Evolutionary conservation across 2,329 filamentous ascomycete species (phyloP), one percentile per base, ranked within the genome.

Genomic region (Beauveria sp.): DNA sequence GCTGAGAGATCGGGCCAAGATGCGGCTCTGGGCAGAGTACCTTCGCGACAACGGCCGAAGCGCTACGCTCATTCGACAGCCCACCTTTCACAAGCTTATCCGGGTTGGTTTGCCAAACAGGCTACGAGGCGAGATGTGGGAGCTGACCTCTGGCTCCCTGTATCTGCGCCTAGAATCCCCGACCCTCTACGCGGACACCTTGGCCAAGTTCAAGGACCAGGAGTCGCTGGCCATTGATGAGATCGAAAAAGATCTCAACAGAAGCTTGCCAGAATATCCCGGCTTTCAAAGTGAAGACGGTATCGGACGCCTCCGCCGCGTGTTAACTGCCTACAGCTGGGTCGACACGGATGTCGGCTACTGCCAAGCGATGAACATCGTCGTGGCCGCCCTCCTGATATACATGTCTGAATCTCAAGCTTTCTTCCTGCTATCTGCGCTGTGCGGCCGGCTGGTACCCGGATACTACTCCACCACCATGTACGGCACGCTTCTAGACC

Each of bases 311-410:
- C 79, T 99, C 64, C 87, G 94, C 63, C 84, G 93, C 62, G 94
- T 99, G 43, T 80, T 99, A 60, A 97, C 93, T 2, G 94, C 94
- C 5, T 99, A 99, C 77, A 97, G 92, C 76, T 99, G 94, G 94
- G 90, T 88, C 54, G 94, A 99, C 69, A 84, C 90, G 58, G 92
- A 97, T 66, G 92, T 99, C 60, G 94, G 94, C 66, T 99, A 99
- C 75, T 99, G 94, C 73, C 94, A 99, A 76, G 94, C 94, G 64
- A 99, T 99, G 94, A 99, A 99, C 74, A 99, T 99, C 67, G 94
- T 99, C 40, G 93, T 97, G 59, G 94, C 94, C 20, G 94, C 94
- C n/a, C 79, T 99, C 62, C 82, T 99, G 67, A 99, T 99, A 80
- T 97, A 97, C 79, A 96, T 96, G 86, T 97, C 92, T 9, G 94